Conservation (phyloP, 805 yeast genomes). For the Vanderwaltozyma verrucispora region DNA sequence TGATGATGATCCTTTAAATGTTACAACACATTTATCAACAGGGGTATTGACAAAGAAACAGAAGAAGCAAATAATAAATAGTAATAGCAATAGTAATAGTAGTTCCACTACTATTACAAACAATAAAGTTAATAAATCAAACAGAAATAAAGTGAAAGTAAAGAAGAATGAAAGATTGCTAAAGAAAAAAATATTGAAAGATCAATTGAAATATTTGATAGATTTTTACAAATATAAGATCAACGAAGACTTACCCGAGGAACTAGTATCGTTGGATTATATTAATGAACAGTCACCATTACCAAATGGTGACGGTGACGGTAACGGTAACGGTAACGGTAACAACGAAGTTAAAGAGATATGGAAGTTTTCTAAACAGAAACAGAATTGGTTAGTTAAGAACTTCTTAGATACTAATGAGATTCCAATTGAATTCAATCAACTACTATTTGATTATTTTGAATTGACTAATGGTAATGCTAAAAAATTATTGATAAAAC, state of each 20-base stretch:
- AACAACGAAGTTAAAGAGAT: slow-evolving; percentile 17
- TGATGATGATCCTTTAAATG: slow-evolving; percentile 25
- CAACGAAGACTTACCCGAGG: slow-evolving; percentile 17
- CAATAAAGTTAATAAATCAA: slow-evolving; percentile 9
- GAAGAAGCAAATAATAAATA: slow-evolving; percentile 19
- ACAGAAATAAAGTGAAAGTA: slow-evolving; percentile 3
- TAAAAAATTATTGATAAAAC: slow-evolving; percentile 12
- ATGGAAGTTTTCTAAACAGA: slow-evolving; percentile 30
- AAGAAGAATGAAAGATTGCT: slow-evolving; percentile 12
- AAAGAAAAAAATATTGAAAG: slow-evolving; percentile 23
- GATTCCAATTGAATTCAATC: slow-evolving; percentile 22
- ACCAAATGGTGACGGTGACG: too few relatives aligned
- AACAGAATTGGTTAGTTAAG: slow-evolving; percentile 29
- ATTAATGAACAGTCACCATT: too few relatives aligned
- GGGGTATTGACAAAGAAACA: slow-evolving; percentile 24
- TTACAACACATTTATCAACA: slow-evolving; percentile 29
- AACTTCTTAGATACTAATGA: slow-evolving; percentile 21
- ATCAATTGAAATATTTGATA: slow-evolving; percentile 27
- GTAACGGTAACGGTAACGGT: slow-evolving; percentile 4
- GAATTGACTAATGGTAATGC: slow-evolving; percentile 19
- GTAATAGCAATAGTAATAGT: too few relatives aligned
- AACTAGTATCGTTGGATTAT: slow-evolving; percentile 12
- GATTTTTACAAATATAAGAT: slow-evolving; percentile 24
- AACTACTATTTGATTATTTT: slow-evolving; percentile 22
- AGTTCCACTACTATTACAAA: slow-evolving; percentile 6